Conservation (phyloP, 2,329 filamentous ascomycete genomes). For the Arthrinium puccinioides region DNA sequence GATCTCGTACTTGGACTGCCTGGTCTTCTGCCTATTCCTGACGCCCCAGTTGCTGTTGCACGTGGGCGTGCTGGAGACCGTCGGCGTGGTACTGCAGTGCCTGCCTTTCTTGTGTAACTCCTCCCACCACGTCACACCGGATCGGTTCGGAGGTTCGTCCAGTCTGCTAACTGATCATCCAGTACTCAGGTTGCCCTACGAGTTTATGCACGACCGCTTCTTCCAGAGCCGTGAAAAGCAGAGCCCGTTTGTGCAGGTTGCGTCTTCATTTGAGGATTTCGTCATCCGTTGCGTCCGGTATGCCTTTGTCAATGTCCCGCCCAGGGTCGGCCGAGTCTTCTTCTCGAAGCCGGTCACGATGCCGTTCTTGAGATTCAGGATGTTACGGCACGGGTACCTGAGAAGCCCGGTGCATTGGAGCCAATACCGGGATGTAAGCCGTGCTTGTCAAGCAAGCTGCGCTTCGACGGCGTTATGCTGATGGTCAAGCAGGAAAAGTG, state of each 20-base stretch:
- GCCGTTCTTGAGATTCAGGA: slow-evolving; percentile 68
- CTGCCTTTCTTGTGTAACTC: slow-evolving; percentile 63
- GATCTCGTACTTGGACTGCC: slow-evolving; percentile 69
- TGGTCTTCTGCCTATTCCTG: slow-evolving; percentile 65
- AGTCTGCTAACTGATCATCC: not conserved
- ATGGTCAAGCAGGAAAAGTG: slow-evolving; percentile 35
- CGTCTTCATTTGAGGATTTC: slow-evolving; percentile 70
- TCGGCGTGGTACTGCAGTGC: slow-evolving; percentile 49
- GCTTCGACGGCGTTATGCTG: slow-evolving; percentile 5
- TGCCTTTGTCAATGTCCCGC: slow-evolving; percentile 65
- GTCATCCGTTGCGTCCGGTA: slow-evolving; percentile 73
- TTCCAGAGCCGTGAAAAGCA: slow-evolving; percentile 34
- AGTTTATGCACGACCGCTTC: slow-evolving; percentile 52
- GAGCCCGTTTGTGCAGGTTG: slow-evolving; percentile 58
- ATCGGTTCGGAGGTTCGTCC: not conserved
- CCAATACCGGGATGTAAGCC: slow-evolving; percentile 35
- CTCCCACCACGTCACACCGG: not conserved
- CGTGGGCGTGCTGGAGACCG: slow-evolving; percentile 54
- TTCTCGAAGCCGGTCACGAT: slow-evolving; percentile 67
- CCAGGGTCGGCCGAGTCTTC: slow-evolving; percentile 65
- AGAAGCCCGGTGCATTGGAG: slow-evolving; percentile 57
- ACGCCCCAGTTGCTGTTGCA: slow-evolving; percentile 64
- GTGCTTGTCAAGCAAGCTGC: too few species aligned
- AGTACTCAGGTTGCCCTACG: slow-evolving; percentile 53
- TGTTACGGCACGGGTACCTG: slow-evolving; percentile 64